Base-by-base conservation (phyloP, 768 basidiomycete species). In the Crucibulum laeve region DNA sequence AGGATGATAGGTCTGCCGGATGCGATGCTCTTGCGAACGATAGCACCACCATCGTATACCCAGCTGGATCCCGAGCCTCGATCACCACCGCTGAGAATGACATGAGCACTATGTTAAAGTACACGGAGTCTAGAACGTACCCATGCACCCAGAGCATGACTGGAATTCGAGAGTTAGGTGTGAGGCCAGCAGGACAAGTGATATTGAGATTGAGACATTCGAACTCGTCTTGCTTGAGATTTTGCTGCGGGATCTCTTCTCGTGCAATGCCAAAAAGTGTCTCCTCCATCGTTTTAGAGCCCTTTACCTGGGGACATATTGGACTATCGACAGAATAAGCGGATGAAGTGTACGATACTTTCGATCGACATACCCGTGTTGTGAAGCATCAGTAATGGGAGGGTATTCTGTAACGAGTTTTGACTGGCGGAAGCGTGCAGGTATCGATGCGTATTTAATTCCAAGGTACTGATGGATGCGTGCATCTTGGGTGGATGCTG, bases 141-240 rank as follows among this genome's bases (percentile, higher is more conserved):
- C 87, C 87, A 63, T 90, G 87, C n/a, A 90, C 68, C 87, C 87
- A 90, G 35, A 88, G 59, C 87, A 90, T 87, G 51, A 90, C 86
- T 4, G 87, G 87, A 13, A 83, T 48, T 33, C 67, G 71, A 30
- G 84, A 81, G 36, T 67, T 65, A 3, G 73, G 53, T 3, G 61
- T 68, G 15, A 80, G 65, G 14, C 75, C 77, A 19, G 73, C 78
- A 7, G 87, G 87, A 44, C 77, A 76, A n/a, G 85, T 87, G 41
- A 90, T 84, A 61, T 87, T 88, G 47, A 90, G 60, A 56, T 88
- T 90, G 18, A 89, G 68, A 60, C 87, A 90, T 41, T 86, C 82
- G 26, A 88, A 86, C 60, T 90, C 87, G 57, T 86, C 74, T 40
- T 84, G 80, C 49, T 71, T 70, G 25, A 84, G 62, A 10, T 61